Percentiles rank a stretch among this genome's conserved stretches.
Conservation (phyloP, 2,329 filamentous ascomycete genomes). For the Penicillium sclerotiorum region DNA sequence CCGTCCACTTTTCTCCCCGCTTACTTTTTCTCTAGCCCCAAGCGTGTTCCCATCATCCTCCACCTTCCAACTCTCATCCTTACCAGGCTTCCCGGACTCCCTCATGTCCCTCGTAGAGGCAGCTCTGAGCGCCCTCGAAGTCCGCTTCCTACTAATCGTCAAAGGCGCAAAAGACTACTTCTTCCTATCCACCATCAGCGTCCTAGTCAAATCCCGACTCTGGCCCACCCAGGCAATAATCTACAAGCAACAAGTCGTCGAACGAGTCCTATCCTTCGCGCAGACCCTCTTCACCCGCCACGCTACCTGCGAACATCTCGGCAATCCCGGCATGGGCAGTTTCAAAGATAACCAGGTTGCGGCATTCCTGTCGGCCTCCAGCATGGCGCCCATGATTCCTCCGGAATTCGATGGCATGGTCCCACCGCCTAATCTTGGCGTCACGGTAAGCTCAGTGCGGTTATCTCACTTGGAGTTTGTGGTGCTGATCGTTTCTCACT, state of each 20-base stretch:
- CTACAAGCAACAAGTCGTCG: slow-evolving; percentile 40
- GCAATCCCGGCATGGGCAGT: slow-evolving; percentile 31
- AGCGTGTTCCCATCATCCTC: slow-evolving; percentile 8
- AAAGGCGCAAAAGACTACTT: slow-evolving; percentile 46
- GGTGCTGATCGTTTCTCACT: slow-evolving; percentile 10
- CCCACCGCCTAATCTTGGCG: slow-evolving; percentile 25
- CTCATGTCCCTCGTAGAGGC: slow-evolving; percentile 38
- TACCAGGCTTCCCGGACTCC: slow-evolving; percentile 37
- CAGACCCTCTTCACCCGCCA: slow-evolving; percentile 40
- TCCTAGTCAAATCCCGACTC: slow-evolving; percentile 37
- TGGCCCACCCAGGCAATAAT: slow-evolving; percentile 36
- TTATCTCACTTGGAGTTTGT: neutral
- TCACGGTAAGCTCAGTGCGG: slow-evolving; percentile 24
- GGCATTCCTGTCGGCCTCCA: slow-evolving; percentile 24
- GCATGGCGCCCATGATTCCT: slow-evolving; percentile 23
- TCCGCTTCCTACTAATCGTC: slow-evolving; percentile 33
- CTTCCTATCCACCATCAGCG: slow-evolving; percentile 40
- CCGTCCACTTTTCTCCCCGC: too few relatives aligned
- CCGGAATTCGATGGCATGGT: slow-evolving; percentile 27
- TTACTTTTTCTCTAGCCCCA: slow-evolving; percentile 14
- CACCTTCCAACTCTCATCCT: slow-evolving; percentile 25
- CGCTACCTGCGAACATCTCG: slow-evolving; percentile 36
- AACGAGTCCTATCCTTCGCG: slow-evolving; percentile 39
- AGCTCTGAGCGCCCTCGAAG: slow-evolving; percentile 33
- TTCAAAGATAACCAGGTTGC: slow-evolving; percentile 36